Percentiles rank a stretch among this genome's conserved stretches.
Evolutionary conservation across 164 flowering plant genomes (phyloP).

Genomic region (Liquidambar formosana): DNA sequence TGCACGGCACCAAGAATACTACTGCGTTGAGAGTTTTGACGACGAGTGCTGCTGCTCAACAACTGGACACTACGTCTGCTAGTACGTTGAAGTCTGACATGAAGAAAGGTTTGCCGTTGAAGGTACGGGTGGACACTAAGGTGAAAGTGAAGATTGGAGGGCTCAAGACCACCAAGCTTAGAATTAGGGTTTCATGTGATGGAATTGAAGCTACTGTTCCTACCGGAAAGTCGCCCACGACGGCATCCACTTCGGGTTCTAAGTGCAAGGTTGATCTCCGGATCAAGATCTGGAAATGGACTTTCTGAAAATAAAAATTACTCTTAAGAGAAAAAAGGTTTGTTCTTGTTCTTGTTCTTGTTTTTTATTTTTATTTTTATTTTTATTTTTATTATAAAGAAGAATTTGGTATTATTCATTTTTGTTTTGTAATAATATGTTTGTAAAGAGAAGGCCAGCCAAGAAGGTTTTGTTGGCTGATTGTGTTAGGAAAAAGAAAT

Average conservation of each 20-base stretch:
- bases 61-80: conserved; percentile 28
- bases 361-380: neutral
- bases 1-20: conserved; percentile 48
- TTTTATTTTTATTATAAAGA: neutral
- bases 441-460: neutral
- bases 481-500: neutral
- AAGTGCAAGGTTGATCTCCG: conserved; percentile 64
- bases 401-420: neutral
- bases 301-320: conserved; percentile 22
- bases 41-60: conserved; percentile 10
- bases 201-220: conserved; percentile 37
- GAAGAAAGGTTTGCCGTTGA: conserved; percentile 58
- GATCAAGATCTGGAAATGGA: conserved; percentile 73
- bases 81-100: conserved; percentile 36
- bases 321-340: neutral
- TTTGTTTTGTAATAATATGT: neutral
- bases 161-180: conserved; percentile 52
- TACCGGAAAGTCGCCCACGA: conserved; percentile 40
- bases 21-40: conserved; percentile 37
- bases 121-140: conserved; percentile 60
- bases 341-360: conserved; percentile 1
- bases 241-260: conserved; percentile 36
- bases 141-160: conserved; percentile 66
- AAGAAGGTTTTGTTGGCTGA: neutral
- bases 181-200: conserved; percentile 60